Base-by-base conservation (phyloP, 345 rosid species). In the Viola odorata region DNA sequence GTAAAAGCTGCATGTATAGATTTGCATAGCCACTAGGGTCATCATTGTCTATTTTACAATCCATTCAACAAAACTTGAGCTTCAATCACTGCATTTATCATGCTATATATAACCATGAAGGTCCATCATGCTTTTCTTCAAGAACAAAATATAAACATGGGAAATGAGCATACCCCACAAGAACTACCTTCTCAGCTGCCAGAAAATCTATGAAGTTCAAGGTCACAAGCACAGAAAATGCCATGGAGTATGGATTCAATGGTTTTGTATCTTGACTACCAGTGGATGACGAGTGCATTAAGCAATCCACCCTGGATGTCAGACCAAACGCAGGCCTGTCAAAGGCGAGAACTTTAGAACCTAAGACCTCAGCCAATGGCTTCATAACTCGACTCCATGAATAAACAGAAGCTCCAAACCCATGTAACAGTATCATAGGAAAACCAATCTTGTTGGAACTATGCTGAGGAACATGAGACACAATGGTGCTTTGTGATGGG, bases 251-350 rank as follows among this genome's bases (percentile, higher is more conserved):
- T 0, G 96, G 96, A 77, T 87, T 92, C 61, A 83, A 58, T 42
- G 79, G 78, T 11, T 75, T 79, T 23, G 72, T 64, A 50, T 79
- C 80, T 45, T 67, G 47, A 49, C 48, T 6, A 50, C 63, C 14
- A 17, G 67, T 49, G 8, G 69, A 60, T 0, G 58, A 66, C 0
- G 58, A 66, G 48, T 50, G 61, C 57, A 60, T 50, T 45, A 69
- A 69, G 45, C 73, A 63, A 54, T 69, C 61, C 11, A 68, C 67
- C 78, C 98, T 81, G 12, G 98, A 87, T 7, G 96, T 92, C 70
- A 92, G 77, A 37, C 98, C 96, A 64, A 89, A 87, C 40, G 96
- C 94, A 0, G 96, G 98, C 68, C 96, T 83, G 62, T 92, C 96
- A 74, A 89, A 92, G 59, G 96, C 94, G 4, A 85, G 84, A 75